Conservation (phyloP, 1,139 yeast genomes). For the Nematodospora anomalae region DNA sequence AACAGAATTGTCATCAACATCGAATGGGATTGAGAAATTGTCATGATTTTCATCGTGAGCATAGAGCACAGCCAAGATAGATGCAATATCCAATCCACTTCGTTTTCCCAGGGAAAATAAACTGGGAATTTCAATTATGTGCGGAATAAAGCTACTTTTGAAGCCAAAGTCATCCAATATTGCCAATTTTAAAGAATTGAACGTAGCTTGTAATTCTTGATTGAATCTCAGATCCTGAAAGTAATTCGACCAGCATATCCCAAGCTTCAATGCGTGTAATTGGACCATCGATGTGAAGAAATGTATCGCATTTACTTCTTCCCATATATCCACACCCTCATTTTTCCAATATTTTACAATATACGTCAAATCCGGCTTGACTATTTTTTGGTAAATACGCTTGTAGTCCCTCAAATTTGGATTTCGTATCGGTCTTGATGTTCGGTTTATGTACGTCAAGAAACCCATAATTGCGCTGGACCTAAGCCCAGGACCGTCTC, state of each 20-base stretch:
- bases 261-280: slow-evolving; percentile 64
- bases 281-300: slow-evolving; percentile 79
- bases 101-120: slow-evolving; percentile 43
- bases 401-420: slow-evolving; percentile 25
- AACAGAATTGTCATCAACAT: slow-evolving; percentile 53
- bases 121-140: slow-evolving; percentile 69
- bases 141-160: slow-evolving; percentile 31
- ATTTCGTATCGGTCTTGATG: background rate
- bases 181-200: slow-evolving; percentile 31
- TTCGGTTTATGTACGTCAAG: slow-evolving; percentile 23
- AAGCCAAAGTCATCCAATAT: slow-evolving; percentile 23
- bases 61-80: slow-evolving; percentile 66
- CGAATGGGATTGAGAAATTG: slow-evolving; percentile 48
- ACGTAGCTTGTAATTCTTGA: slow-evolving; percentile 23
- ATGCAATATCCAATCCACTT: slow-evolving; percentile 78
- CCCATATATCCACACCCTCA: slow-evolving; percentile 88
- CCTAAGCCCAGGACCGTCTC: slow-evolving; percentile 92
- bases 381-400: slow-evolving; percentile 49
- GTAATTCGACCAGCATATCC: slow-evolving; percentile 45
- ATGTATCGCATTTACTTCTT: slow-evolving; percentile 74
- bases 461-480: slow-evolving; percentile 63
- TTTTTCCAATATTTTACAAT: slow-evolving; percentile 62
- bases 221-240: slow-evolving; percentile 36
- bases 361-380: slow-evolving; percentile 73
- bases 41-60: slow-evolving; percentile 45